Conservation (phyloP, 345 rosid species). For the Litchi chinensis region DNA sequence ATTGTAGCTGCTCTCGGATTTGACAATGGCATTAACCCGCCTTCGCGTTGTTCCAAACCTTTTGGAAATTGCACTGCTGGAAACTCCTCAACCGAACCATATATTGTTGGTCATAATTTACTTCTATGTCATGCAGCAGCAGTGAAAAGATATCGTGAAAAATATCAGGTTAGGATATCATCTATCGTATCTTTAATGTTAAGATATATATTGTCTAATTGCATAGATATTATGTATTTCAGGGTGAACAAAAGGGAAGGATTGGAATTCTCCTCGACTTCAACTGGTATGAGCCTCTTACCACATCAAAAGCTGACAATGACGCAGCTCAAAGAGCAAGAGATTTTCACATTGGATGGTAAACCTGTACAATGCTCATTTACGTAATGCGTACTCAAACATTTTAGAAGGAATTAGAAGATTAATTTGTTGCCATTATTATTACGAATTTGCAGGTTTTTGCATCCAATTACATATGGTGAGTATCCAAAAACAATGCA, state of each 20-base stretch:
- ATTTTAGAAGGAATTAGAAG: too few species aligned
- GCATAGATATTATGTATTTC: slow-evolving; percentile 5
- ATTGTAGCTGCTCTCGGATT: slow-evolving; percentile 65
- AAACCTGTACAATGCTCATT: neutral
- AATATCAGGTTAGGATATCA: slow-evolving; percentile 37
- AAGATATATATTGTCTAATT: too few species aligned
- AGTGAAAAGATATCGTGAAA: slow-evolving; percentile 52
- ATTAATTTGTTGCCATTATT: neutral
- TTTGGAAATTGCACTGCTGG: slow-evolving; percentile 59
- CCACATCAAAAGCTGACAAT: slow-evolving; percentile 50
- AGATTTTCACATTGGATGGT: slow-evolving; percentile 81
- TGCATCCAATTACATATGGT: slow-evolving; percentile 67
- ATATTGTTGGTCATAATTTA: slow-evolving; percentile 57
- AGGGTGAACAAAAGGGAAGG: slow-evolving; percentile 57
- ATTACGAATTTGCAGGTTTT: slow-evolving; percentile 37
- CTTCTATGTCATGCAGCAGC: slow-evolving; percentile 65
- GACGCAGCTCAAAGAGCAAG: slow-evolving; percentile 72
- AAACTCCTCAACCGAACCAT: slow-evolving; percentile 61
- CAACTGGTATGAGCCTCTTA: slow-evolving; percentile 66
- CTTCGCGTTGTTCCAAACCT: slow-evolving; percentile 57
- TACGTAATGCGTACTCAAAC: too few species aligned
- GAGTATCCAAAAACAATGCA: slow-evolving; percentile 71
- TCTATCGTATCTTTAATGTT: too few species aligned
- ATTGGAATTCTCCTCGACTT: slow-evolving; percentile 71
- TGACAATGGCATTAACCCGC: slow-evolving; percentile 57